These are phyloP conservation scores for Elongisporangium senticosum DNA, from an alignment of 352 stramenopile species.

Conservation along the genomic window DNA sequence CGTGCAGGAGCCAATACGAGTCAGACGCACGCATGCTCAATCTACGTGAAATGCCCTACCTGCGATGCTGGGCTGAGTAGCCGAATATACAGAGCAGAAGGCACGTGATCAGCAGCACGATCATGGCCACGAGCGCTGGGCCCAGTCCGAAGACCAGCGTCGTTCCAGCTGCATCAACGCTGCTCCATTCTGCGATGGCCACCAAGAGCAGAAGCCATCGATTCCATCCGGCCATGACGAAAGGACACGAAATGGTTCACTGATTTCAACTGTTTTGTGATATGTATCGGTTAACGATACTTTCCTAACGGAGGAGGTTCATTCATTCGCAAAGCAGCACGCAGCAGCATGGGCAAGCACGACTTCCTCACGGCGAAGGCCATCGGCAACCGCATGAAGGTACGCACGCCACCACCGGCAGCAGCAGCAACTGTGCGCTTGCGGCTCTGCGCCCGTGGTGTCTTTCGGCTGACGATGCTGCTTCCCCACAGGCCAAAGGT, in stretches of 20 bases:
- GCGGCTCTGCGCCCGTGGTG: not conserved
- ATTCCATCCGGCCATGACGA: not conserved
- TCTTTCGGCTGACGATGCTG: conserved; percentile 3
- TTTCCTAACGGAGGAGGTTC: not conserved
- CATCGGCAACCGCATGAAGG: conserved; percentile 86
- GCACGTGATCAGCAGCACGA: not conserved
- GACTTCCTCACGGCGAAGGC: conserved; percentile 85
- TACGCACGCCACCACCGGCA: conserved; percentile 11
- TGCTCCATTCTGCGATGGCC: not conserved
- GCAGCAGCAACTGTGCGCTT: not conserved
- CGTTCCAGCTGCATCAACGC: not conserved
- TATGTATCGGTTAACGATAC: not conserved
- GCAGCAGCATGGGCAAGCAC: conserved; percentile 61
- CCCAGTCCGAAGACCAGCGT: not conserved
- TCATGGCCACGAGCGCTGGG: not conserved
- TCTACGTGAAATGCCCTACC: not conserved
- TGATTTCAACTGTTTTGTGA: not conserved
- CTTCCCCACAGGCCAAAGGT: conserved; percentile 80
- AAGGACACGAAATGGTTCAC: conserved; percentile 2
- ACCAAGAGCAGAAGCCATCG: not conserved
- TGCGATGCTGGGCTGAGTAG: not conserved
- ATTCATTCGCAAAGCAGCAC: not conserved
- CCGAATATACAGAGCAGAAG: not conserved
- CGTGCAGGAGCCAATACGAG: not conserved
- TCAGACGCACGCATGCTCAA: no score